Evolutionary conservation across 805 yeast species (phyloP), one percentile per base, ranked within the genome.

Genomic region (Groenewaldozyma salmanticensis): DNA sequence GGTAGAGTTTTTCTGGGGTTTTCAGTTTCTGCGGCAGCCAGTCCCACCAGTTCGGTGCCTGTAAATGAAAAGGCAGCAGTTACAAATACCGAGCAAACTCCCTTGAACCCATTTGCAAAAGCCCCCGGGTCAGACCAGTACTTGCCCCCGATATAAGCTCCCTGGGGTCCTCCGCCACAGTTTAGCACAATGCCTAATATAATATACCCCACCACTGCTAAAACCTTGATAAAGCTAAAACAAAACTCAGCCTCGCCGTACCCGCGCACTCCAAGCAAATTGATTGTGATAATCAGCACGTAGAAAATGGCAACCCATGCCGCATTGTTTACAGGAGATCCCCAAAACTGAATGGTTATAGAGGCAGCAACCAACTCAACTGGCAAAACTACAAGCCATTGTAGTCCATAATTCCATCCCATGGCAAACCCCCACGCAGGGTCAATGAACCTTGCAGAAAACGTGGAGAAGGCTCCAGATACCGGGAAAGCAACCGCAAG

Each of bases 31-130:
- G 88, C 88, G 24, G 88, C 82, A 7, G 87, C 81, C 32, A 82
- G 67, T 38, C 86, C 84, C 31, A 74, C 73, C 50, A 82, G 65
- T 60, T 82, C 92, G 15, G 84, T 72, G 44, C 90, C 90, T 32
- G 81, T 75, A 54, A 76, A 83, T 7, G 85, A 72, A 58, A 81
- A 83, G 0, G 88, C 85, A 13, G 90, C 86, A 31, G 81, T 75
- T 38, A 81, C 80, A 46, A 82, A 74, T n/a, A 77, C 83, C 0
- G 81, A 66, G 53, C 80, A 74, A 39, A 81, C 74, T 46, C 86
- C 87, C 60, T 80, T 78, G 58, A 79, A 78, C 6, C 73, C 79
- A 48, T 86, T 78, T 7, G 79, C 75, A 46, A 56, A 72, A 29
- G 63, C 74, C 58, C 80, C 81, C 0, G 84, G 84, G 43, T 71